phyloP scores from a whole-genome alignment of 768 basidiomycete species.

The Mrakia hoshinonis region DNA sequence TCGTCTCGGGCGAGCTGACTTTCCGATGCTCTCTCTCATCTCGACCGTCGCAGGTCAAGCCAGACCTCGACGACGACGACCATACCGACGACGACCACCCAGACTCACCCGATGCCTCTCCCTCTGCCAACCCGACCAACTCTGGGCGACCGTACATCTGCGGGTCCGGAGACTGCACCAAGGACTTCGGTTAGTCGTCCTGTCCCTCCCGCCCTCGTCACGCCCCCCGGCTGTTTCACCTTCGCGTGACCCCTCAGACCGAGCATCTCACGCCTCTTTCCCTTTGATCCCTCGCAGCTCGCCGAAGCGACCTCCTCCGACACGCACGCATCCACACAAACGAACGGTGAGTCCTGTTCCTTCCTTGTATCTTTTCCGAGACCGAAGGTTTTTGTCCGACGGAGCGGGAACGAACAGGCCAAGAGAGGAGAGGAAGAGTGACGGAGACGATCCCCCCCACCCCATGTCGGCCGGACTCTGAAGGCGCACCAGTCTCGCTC shows the following conservation, averaged over 20 bases:
- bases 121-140: neutral
- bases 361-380: neutral
- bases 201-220: no score
- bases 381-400: neutral
- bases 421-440: neutral
- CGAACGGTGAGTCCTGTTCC: slow-evolving; percentile 40
- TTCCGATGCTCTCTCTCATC: no score
- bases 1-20: no score
- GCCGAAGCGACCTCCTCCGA: slow-evolving; percentile 30
- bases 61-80: no score
- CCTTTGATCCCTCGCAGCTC: neutral
- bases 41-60: no score
- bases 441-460: no score
- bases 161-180: slow-evolving; percentile 1
- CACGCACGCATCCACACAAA: slow-evolving; percentile 45
- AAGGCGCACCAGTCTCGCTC: neutral
- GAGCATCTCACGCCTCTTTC: no score
- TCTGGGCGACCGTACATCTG: slow-evolving; percentile 1
- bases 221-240: no score
- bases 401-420: no score
- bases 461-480: no score
- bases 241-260: no score
- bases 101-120: neutral
- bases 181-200: neutral
- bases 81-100: no score